Percentiles rank a stretch among this genome's conserved stretches.
Conservation (phyloP, 805 yeast genomes). For the Lachancea quebecensis region DNA sequence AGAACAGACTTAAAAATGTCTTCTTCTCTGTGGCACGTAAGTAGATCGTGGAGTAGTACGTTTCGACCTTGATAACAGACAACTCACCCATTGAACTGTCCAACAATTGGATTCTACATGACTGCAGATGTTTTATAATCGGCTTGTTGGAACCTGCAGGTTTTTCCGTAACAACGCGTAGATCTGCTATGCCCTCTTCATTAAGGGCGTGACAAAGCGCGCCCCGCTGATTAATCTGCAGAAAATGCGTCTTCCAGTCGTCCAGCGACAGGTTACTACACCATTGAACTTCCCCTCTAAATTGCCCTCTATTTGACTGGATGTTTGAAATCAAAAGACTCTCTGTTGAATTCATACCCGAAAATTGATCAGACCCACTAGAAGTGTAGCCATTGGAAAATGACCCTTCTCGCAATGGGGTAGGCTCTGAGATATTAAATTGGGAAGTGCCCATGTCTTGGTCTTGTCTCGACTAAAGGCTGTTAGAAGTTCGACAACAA, state of each 20-base stretch:
- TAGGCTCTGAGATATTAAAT: slow-evolving; percentile 5
- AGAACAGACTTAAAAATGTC: slow-evolving; percentile 37
- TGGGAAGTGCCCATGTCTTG: slow-evolving; percentile 4
- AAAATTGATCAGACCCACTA: background rate
- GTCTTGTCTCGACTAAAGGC: background rate
- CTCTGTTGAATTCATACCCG: slow-evolving; percentile 1
- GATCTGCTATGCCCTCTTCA: slow-evolving; percentile 4
- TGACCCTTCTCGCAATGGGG: background rate
- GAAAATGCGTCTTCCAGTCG: slow-evolving; percentile 20
- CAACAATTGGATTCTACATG: slow-evolving; percentile 19
- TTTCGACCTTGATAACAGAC: slow-evolving; percentile 17
- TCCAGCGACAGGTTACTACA: slow-evolving; percentile 13
- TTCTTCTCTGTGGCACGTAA: slow-evolving; percentile 16
- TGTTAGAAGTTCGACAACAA: too few species aligned
- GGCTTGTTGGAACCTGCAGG: slow-evolving; percentile 7
- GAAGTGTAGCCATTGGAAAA: background rate
- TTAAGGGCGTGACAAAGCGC: slow-evolving; percentile 15
- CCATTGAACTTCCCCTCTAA: slow-evolving; percentile 22
- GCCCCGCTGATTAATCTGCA: slow-evolving; percentile 17
- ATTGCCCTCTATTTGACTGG: slow-evolving; percentile 15
- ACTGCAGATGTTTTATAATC: slow-evolving; percentile 22
- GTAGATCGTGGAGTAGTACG: slow-evolving; percentile 11
- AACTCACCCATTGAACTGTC: slow-evolving; percentile 5
- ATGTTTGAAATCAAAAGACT: slow-evolving; percentile 2
- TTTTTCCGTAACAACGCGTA: slow-evolving; percentile 5